Conservation (phyloP, 495 filamentous ascomycete genomes). For the Aspergillus heteromorphus region DNA sequence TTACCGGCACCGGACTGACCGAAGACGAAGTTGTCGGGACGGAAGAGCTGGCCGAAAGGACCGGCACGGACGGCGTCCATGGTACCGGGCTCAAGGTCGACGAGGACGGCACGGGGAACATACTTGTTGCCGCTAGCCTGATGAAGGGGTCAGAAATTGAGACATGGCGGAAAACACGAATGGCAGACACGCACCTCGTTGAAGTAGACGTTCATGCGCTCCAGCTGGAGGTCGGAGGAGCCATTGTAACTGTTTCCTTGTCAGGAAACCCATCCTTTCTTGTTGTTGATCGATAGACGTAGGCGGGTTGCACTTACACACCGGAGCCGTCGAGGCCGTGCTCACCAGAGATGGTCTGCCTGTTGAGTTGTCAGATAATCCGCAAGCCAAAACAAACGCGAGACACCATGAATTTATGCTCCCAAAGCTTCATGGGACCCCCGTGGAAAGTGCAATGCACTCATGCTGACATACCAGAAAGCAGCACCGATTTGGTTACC, state of each 20-base stretch:
- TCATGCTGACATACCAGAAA: conserved; percentile 69
- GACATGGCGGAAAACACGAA: not conserved
- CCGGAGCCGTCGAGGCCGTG: conserved; percentile 97
- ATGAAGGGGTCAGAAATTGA: conserved; percentile 14
- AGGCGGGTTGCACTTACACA: conserved; percentile 54
- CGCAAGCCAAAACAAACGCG: conserved; percentile 2
- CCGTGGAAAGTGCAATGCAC: not conserved
- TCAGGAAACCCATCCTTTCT: conserved; percentile 22
- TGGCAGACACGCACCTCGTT: conserved; percentile 70
- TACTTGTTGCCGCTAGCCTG: conserved; percentile 97
- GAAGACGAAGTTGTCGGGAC: conserved; percentile 99
- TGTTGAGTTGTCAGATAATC: conserved; percentile 34
- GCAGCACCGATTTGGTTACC: conserved; percentile 99
- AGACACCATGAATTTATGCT: conserved; percentile 1
- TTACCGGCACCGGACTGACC: conserved; percentile 99
- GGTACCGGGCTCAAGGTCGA: conserved; percentile 95
- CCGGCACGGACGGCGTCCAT: conserved; percentile 99
- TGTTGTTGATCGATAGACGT: conserved; percentile 1
- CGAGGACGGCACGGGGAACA: conserved; percentile 97
- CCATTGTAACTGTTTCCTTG: conserved; percentile 76
- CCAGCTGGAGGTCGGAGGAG: conserved; percentile 95
- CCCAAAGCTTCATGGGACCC: not conserved
- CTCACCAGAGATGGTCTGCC: conserved; percentile 97
- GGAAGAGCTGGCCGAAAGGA: conserved; percentile 99
- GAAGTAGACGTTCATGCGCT: conserved; percentile 99